Conservation (phyloP, 2,329 filamentous ascomycete species). For the Geosmithia putterillii region DNA sequence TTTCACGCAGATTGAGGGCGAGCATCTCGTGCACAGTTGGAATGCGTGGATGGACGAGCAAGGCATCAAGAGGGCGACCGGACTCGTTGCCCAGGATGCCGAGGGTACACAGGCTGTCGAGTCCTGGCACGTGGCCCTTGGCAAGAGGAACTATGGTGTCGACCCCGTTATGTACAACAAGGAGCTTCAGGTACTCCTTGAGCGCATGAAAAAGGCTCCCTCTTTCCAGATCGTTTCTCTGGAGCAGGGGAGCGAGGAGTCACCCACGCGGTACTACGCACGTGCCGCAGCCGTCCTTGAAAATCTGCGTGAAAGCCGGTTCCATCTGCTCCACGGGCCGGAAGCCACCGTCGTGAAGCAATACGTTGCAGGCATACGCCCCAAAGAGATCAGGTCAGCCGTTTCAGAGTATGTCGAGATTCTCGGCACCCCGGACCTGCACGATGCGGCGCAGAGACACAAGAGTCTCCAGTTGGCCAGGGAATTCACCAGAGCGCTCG, state of each 20-base stretch:
- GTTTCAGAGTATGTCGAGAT: neutral
- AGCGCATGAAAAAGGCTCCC: slow-evolving; percentile 36
- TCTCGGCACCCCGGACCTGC: slow-evolving; percentile 1
- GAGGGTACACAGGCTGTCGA: slow-evolving; percentile 23
- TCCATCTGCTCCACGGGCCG: neutral
- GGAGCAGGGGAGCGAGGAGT: slow-evolving; percentile 40
- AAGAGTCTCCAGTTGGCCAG: slow-evolving; percentile 41
- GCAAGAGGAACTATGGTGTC: slow-evolving; percentile 22
- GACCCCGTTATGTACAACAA: slow-evolving; percentile 40
- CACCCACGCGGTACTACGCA: slow-evolving; percentile 33
- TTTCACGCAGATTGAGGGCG: slow-evolving; percentile 42
- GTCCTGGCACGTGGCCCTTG: slow-evolving; percentile 28
- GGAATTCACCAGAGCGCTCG: slow-evolving; percentile 42
- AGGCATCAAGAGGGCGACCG: too few relatives aligned
- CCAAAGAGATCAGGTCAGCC: slow-evolving; percentile 22
- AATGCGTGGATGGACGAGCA: slow-evolving; percentile 10
- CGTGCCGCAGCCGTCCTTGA: slow-evolving; percentile 20
- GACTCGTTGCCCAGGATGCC: neutral
- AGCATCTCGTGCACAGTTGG: slow-evolving; percentile 21
- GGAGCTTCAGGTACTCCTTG: slow-evolving; percentile 34
- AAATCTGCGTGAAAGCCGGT: neutral
- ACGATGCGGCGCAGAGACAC: slow-evolving; percentile 33
- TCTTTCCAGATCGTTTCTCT: slow-evolving; percentile 41
- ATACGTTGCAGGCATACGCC: slow-evolving; percentile 41
- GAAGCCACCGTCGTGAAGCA: slow-evolving; percentile 18